Evolutionary conservation across 1,139 yeast genomes (phyloP).

Genomic region (Blastobotrys capitulatus): DNA sequence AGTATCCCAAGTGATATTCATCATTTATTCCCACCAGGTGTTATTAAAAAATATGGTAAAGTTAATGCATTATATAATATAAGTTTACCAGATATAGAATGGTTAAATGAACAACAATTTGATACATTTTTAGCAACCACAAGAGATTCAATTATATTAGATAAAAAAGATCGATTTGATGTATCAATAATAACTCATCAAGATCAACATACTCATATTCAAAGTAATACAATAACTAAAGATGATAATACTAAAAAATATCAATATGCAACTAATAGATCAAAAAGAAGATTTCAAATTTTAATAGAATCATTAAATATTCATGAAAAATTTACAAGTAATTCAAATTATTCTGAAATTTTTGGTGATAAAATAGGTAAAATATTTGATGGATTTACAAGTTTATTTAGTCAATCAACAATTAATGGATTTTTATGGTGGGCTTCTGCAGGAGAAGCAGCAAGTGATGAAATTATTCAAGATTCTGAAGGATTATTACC

Average conservation of each 20-base stretch:
- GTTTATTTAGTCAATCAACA: constrained; percentile 7
- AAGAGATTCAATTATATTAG: constrained; percentile 62
- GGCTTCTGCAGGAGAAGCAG: constrained; percentile 74
- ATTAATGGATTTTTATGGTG: constrained; percentile 63
- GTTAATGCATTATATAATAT: constrained; percentile 43
- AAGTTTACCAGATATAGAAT: constrained; percentile 50
- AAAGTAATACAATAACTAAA: neutral
- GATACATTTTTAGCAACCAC: constrained; percentile 57
- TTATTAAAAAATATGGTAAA: constrained; percentile 11
- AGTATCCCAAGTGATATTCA: constrained; percentile 39
- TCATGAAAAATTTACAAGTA: constrained; percentile 8
- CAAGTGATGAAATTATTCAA: constrained; percentile 35
- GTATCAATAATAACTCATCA: constrained; percentile 26
- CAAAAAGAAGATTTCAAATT: constrained; percentile 27
- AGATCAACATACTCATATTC: constrained; percentile 5
- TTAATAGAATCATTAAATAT: constrained; percentile 26
- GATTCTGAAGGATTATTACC: constrained; percentile 25
- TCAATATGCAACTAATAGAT: constrained; percentile 24
- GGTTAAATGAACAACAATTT: constrained; percentile 15
- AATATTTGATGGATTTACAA: constrained; percentile 2
- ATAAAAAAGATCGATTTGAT: constrained; percentile 54
- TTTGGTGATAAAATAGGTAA: constrained; percentile 10
- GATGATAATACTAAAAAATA: constrained; percentile 1
- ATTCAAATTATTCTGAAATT: constrained; percentile 6
- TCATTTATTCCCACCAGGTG: constrained; percentile 21